Evolutionary conservation across 257 asterid species (phyloP), one percentile per base, ranked within the genome.

Genomic region (Solanum virginianum): DNA sequence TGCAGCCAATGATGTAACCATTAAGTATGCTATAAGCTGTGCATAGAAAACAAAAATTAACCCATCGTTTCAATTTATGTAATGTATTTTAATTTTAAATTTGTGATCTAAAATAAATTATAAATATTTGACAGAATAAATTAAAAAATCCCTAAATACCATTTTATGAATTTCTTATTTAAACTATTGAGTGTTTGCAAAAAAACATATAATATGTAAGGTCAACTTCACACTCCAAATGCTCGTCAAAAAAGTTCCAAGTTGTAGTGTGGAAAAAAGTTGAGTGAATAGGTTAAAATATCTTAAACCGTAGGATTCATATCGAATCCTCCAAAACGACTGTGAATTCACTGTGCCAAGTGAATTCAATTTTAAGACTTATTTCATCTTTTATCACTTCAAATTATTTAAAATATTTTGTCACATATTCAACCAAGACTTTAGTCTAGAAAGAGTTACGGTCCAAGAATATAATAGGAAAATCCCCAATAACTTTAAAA

Each of bases 1-100:
- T 26, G 98, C 91, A 65, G 97, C 94, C 91, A 92, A 65, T 32
- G 98, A 92, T 79, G 99, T 92, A 83, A 96, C 94, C 98, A 93
- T 86, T 71, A 96, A 89, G 93, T 95, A 96, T 16, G 99, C 99
- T 43, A 93, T 71, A 29, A 93, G 91, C 99, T 96, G 91, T 7
- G 22, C 10, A 5, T 14, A 22, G 14, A 74, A 47, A 13, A 47
- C 41, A 22, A 9, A 74, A 71, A 39, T 26, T 65, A 65, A 13
- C 3, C 4, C 5, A 32, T 3, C 11, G 22, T 32, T 24, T 16
- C 6, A 69, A 69, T 36, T 36, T 9, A 36, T 36, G 16, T 69
- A 3, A 69, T 69, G 12, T 0, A 69, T 32, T 36, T 69, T 17
- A 10, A 36, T 60, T n/a, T n/a, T 8, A 14, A 68, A 68, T 1